Base-by-base conservation (phyloP, 208 protist genomes). In the Strigomonas culicis region DNA sequence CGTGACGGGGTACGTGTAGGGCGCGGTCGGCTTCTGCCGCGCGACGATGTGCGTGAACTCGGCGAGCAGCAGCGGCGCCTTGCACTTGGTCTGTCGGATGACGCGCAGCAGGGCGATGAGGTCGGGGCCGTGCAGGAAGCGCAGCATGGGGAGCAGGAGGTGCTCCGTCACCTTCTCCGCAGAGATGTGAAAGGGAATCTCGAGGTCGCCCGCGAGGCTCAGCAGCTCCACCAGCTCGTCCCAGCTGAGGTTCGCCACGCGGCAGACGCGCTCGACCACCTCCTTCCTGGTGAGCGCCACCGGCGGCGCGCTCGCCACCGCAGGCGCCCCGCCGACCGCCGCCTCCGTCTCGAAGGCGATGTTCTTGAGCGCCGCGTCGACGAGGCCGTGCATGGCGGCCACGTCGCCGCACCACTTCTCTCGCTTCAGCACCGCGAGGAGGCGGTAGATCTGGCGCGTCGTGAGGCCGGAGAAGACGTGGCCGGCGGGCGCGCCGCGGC, bases 391-490 rank as follows among this genome's bases (percentile, higher is more conserved):
- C 63, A 93, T 56, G 24, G 53, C 52, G 2, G 66, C 25, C 22
- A 75, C 66, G 56, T 85, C 70, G 0, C 73, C 82, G 36, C 63
- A 64, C 78, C 80, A 91, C 22, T 70, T 62, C 61, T 84, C 80
- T 19, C 59, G 51, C 60, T 76, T 72, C 50, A 90, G 69, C 49
- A 93, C 80, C 47, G 58, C 63, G 8, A 93, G 72, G 17, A 79
- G 55, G 59, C 87, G 87, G 69, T 81, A 93, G 24, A 93, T 44
- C 59, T 93, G 82, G n/a, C 86, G 70, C 15, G 86, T 93, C 0
- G 82, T 86, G 19, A 93, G 67, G 8, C 80, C 77, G 39, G 82
- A 88, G 63, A 93, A 93, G 10, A 93, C 79, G 64, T 93, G 86
- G 1, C 82, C 82, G 0, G 63, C 75, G 4, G 41, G 11, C 0